Conservation (phyloP, 805 yeast genomes). For the Trichomonascus vanleenenianus region DNA sequence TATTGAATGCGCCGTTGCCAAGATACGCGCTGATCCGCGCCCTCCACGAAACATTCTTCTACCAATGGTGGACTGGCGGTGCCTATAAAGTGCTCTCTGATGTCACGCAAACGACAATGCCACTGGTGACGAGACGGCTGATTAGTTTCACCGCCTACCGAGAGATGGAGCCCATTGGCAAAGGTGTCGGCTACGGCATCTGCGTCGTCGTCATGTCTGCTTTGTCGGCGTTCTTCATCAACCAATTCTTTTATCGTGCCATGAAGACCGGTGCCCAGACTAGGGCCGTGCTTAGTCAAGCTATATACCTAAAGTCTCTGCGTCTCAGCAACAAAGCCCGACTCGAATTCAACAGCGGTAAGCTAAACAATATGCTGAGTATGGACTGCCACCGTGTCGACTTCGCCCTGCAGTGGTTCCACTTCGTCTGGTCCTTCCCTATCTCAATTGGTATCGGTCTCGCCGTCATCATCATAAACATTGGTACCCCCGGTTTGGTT, state of each 20-base stretch:
- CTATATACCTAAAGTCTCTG: slow-evolving; percentile 62
- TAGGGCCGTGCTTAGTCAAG: slow-evolving; percentile 63
- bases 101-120: slow-evolving; percentile 43
- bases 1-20: slow-evolving; percentile 15
- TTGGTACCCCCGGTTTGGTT: slow-evolving; percentile 66
- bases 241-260: slow-evolving; percentile 57
- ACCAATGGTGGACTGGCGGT: slow-evolving; percentile 31
- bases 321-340: slow-evolving; percentile 49
- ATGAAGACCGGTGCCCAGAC: slow-evolving; percentile 61
- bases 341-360: slow-evolving; percentile 56
- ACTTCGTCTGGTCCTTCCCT: slow-evolving; percentile 57
- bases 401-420: slow-evolving; percentile 62
- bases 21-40: slow-evolving; percentile 25
- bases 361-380: slow-evolving; percentile 69
- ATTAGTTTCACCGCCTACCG: slow-evolving; percentile 55
- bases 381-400: slow-evolving; percentile 79
- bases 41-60: slow-evolving; percentile 30
- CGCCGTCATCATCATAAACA: slow-evolving; percentile 53
- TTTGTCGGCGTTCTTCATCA: slow-evolving; percentile 40
- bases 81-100: slow-evolving; percentile 27
- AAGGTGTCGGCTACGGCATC: slow-evolving; percentile 69
- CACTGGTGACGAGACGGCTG: slow-evolving; percentile 57
- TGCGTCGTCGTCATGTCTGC: slow-evolving; percentile 56
- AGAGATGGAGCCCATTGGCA: slow-evolving; percentile 33
- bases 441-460: slow-evolving; percentile 54